Base-by-base conservation (phyloP, 2,329 filamentous ascomycete species). In the Nemania sp. region DNA sequence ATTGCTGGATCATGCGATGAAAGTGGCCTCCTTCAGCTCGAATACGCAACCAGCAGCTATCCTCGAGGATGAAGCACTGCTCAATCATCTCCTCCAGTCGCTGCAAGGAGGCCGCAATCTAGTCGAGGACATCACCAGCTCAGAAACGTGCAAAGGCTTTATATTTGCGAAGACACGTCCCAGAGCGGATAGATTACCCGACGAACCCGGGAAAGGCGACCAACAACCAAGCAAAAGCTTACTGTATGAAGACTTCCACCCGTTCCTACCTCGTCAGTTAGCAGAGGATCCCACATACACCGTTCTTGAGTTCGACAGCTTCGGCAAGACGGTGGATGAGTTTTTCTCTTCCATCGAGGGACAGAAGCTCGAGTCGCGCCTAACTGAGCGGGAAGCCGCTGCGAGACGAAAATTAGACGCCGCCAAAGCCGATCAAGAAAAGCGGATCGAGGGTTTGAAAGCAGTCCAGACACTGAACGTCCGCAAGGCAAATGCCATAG, bases 331-430 rank as follows among this genome's bases (percentile, higher is more conserved):
- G 0, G 92, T 97, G 0, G 95, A 99, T 72, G 91, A 97, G 67
- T 99, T 97, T 78, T 98, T 96, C 75, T 98, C 95, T 0, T 98
- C 94, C 0, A 86, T 98, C 25, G 95, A 99, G 76, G 92, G 93
- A 0, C 94, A 97, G 73, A 96, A 91, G 73, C 81, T 98, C 1
- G 90, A 96, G 74, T 96, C 91, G 1, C 85, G 87, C 54, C 78
- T 98, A 4, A 87, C 86, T 3, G 94, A 98, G 74, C 86, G 89
- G 50, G 92, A 99, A 74, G 87, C 89, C 18, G 82, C 84, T 3
- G 95, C 95, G 2, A 90, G 89, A 76, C 87, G 86, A 70, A 97
- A 96, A 74, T 81, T 99, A 3, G 91, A 97, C 39, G 85, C 90
- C n/a, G 92, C 93, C 0, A 86, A 87, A 69, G 82, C 87, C 54